Base-by-base conservation (phyloP, 148 eudicot genomes). In the Rhododendron mucronatum region DNA sequence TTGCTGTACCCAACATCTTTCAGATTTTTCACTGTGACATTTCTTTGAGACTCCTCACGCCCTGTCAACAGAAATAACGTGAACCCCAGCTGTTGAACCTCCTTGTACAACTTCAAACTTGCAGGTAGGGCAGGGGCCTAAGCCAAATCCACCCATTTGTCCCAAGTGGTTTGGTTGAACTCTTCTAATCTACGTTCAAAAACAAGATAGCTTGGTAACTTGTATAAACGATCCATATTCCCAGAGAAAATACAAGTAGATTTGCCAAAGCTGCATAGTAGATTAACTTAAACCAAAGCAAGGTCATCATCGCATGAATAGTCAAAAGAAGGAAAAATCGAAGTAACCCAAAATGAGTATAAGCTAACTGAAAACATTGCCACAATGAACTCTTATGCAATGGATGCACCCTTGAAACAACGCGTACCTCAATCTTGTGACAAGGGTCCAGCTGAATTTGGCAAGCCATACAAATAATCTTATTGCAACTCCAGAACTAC, bases 61-160 rank as follows among this genome's bases (percentile, higher is more conserved):
- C 99, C 99, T 47, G 99, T 96, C 88, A 96, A 91, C 47, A 95
- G 86, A 86, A 96, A 87, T 86, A 94, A 88, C 16, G 89, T 95
- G 86, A 96, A 91, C 20, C 98, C 97, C 2, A 93, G 90, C 85
- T 88, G 51, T 71, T 92, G 88, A 65, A 96, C 92, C 88, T 94
- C 92, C 69, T 90, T 92, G 91, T 96, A 96, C 80, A 96, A 88
- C 73, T 90, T 86, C 88, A 95, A 89, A 89, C 98, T 96, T 83
- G 97, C 93, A 18, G 94, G 86, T 59, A 96, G 69, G 77, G 91
- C 94, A 84, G 97, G 96, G 18, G 96, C 97, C 84, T 86, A 84
- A 13, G 94, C 97, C 86, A 87, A 84, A 51, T 87, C 88, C 33
- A 87, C 92, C 97, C 97, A 96, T 41, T 89, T 84, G 76, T 93